Base-by-base conservation (phyloP, 768 basidiomycete genomes). In the Xanthoconium purpureum region DNA sequence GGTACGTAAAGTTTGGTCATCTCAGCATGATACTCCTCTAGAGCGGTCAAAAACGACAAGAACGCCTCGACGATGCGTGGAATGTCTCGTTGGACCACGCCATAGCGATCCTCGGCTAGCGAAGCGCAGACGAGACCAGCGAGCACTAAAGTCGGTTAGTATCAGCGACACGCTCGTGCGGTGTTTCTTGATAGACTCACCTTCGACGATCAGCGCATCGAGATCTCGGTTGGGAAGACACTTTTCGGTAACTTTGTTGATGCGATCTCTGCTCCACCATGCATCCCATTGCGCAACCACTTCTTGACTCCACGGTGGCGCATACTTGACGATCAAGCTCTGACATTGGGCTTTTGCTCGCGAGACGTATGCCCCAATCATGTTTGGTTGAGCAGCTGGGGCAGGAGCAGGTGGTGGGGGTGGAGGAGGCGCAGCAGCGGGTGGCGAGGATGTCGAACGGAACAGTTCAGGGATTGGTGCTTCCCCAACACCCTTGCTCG, bases 51-150 rank as follows among this genome's bases (percentile, higher is more conserved):
- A 74, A 87, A 88, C 0, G 80, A 79, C 13, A 88, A 67, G 60
- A 94, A 74, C 0, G 88, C 87, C 68, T 95, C 92, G 3, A 95
- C 69, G 30, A 92, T 84, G 56, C 83, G 84, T 0, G 91, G 88
- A 18, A 92, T 89, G 66, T 94, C 93, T 12, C 88, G 78, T 67
- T 94, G 93, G 13, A 93, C 89, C 35, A 86, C 81, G 20, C 92
- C 92, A 65, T 87, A 93, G 18, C 80, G 78, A 72, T 95, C 92
- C 68, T 94, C 93, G 1, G 77, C 76, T 14, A 94, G 73, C 5
- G 92, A 94, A 0, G 85, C 83, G 56, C 84, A 87, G 8, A 81
- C 78, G 9, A 94, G 75, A 47, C 80, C 78, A 2, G 87, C 81
- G 5, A 94, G 75, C 6, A 83, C 44, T 75, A 73, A 15, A n/a